phyloP scores from a whole-genome alignment of 1,284 basidiomycete genomes.

The Phenoliferia sp. region DNA sequence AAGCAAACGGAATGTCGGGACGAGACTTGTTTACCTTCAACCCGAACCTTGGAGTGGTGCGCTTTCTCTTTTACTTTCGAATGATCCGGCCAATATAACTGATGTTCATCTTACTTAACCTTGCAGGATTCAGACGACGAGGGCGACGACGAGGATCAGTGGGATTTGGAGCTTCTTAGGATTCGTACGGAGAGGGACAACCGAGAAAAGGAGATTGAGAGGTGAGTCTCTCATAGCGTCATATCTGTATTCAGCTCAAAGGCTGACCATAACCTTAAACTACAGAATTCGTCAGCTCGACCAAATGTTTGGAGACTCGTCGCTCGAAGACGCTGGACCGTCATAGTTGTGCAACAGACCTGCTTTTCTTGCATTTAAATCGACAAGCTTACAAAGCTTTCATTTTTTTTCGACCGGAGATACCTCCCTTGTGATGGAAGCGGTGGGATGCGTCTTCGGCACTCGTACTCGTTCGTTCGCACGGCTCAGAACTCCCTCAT shows the following conservation, averaged over 20 bases:
- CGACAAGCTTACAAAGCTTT: too few relatives aligned
- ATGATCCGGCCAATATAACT: too few relatives aligned
- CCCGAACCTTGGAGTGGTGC: slow-evolving; percentile 67
- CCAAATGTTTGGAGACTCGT: not conserved
- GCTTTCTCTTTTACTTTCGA: slow-evolving; percentile 17
- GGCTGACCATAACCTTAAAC: not conserved
- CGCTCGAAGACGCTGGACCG: not conserved
- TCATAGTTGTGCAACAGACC: too few relatives aligned
- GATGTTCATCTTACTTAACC: not conserved
- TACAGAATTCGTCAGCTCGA: not conserved
- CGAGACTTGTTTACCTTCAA: slow-evolving; percentile 77
- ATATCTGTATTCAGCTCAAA: not conserved
- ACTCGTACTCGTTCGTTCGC: too few relatives aligned
- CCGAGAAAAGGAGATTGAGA: slow-evolving; percentile 19
- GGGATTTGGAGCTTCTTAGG: slow-evolving; percentile 22
- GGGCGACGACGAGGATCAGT: slow-evolving; percentile 39
- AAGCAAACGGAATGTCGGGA: slow-evolving; percentile 88
- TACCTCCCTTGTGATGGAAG: too few relatives aligned
- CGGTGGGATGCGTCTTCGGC: too few relatives aligned
- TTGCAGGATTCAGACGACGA: slow-evolving; percentile 56
- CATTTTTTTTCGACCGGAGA: too few relatives aligned
- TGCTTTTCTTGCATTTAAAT: too few relatives aligned
- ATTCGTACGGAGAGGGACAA: slow-evolving; percentile 20
- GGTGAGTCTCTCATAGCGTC: slow-evolving; percentile 8
- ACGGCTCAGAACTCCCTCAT: too few relatives aligned